phyloP scores from a whole-genome alignment of 129 eudicot species.

The Centrapalus pauciflorus region DNA sequence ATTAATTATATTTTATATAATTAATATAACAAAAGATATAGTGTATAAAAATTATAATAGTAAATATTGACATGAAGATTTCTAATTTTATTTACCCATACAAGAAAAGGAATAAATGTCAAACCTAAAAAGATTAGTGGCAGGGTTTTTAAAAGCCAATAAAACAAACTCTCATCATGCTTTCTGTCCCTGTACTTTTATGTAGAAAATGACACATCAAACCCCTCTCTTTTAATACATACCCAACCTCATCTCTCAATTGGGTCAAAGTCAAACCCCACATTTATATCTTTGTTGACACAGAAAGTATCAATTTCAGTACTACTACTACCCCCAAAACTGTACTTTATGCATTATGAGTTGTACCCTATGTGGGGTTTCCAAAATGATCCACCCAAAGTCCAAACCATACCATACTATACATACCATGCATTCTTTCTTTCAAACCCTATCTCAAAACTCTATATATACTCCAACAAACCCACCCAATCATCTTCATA shows the following conservation, averaged over 20 bases:
- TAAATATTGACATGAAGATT: too few species aligned
- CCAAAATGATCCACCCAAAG: not conserved
- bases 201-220: slow-evolving; percentile 44
- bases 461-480: slow-evolving; percentile 31
- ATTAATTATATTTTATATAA: too few species aligned
- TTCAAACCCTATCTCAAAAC: slow-evolving; percentile 9
- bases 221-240: slow-evolving; percentile 21
- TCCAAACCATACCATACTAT: too few species aligned
- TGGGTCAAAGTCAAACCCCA: slow-evolving; percentile 35
- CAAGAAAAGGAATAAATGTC: not conserved
- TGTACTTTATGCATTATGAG: slow-evolving; percentile 12
- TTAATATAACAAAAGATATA: too few species aligned
- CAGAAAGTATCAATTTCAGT: slow-evolving; percentile 13
- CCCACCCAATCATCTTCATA: slow-evolving; percentile 17
- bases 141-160: slow-evolving; percentile 11
- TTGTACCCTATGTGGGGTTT: slow-evolving; percentile 10
- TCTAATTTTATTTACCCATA: too few species aligned
- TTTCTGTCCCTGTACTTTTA: slow-evolving; percentile 36
- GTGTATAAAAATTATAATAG: too few species aligned
- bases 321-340: slow-evolving; percentile 1
- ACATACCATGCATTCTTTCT: not conserved
- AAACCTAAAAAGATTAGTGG: slow-evolving; percentile 15
- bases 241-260: slow-evolving; percentile 3
- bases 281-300: slow-evolving; percentile 22
- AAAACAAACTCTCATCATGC: slow-evolving; percentile 40